These are phyloP conservation scores for Blastobotrys ciferrii DNA, from an alignment of 1,139 yeast species.

Conservation along the genomic window DNA sequence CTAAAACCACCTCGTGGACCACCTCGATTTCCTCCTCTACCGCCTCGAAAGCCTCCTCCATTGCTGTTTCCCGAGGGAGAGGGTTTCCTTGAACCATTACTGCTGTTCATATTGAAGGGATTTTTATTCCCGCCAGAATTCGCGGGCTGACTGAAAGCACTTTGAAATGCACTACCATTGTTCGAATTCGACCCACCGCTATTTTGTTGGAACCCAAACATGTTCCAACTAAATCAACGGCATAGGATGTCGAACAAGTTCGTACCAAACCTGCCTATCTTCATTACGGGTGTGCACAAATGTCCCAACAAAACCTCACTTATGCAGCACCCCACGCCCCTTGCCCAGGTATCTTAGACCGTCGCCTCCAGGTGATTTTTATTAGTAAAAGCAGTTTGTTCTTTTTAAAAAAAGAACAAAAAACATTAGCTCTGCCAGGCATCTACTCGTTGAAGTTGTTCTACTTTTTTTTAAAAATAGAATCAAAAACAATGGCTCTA, in stretches of 20 bases:
- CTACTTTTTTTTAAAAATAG: no score
- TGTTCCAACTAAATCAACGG: background rate
- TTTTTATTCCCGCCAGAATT: background rate
- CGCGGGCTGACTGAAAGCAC: conserved; percentile 2
- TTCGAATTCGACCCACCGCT: background rate
- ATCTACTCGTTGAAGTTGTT: no score
- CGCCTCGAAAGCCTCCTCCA: conserved; percentile 4
- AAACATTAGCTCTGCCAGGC: no score
- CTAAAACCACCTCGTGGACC: background rate
- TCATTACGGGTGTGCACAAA: background rate
- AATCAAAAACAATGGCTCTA: no score
- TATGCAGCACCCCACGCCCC: background rate
- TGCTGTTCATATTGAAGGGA: conserved; percentile 2
- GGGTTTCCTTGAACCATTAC: background rate
- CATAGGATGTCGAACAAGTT: background rate
- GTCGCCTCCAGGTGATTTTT: no score
- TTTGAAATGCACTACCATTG: conserved; percentile 1
- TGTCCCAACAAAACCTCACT: background rate
- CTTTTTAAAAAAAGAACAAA: no score
- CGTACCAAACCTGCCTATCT: background rate
- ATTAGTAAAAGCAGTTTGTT: no score
- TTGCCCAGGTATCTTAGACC: background rate
- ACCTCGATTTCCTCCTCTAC: conserved; percentile 11
- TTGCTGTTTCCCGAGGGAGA: background rate
- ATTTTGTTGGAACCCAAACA: conserved; percentile 7